A percentile compares a stretch with the other conserved stretches of the same genome.
These are phyloP conservation scores for Leonotis leonurus DNA, from an alignment of 257 asterid species.

Conservation along the genomic window DNA sequence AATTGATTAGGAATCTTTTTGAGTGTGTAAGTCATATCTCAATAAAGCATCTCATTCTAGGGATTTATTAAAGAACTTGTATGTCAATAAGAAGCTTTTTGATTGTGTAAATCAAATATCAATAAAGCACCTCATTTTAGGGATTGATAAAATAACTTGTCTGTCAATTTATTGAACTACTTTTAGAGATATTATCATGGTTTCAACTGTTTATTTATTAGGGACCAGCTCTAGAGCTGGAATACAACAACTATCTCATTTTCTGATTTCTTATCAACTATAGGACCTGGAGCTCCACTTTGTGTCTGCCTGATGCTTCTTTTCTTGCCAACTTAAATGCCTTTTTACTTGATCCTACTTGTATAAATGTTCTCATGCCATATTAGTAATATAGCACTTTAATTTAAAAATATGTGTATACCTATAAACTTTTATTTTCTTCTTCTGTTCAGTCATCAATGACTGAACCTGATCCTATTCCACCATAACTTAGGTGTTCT, in stretches of 20 bases:
- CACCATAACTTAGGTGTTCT: too few species aligned
- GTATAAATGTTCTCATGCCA: neutral
- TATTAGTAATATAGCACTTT: constrained; percentile 6
- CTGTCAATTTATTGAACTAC: too few species aligned
- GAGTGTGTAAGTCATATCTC: too few species aligned
- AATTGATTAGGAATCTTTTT: neutral
- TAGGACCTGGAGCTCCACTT: neutral
- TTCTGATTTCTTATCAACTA: too few species aligned
- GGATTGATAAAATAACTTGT: neutral
- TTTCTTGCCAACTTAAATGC: neutral
- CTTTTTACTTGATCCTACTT: neutral
- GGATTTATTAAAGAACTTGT: too few species aligned
- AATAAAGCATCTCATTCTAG: too few species aligned
- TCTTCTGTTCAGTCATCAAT: neutral
- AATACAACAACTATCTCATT: too few species aligned
- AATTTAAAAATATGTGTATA: too few species aligned
- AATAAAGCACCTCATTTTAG: neutral
- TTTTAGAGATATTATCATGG: neutral
- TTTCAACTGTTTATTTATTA: too few species aligned
- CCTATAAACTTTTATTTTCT: neutral
- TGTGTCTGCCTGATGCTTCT: neutral
- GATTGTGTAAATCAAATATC: neutral
- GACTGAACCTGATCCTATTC: neutral
- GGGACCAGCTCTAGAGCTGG: too few species aligned
- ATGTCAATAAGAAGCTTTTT: too few species aligned